Evolutionary conservation across 352 stramenopile genomes (phyloP).

Genomic region (Halophytophthora polymorphica): DNA sequence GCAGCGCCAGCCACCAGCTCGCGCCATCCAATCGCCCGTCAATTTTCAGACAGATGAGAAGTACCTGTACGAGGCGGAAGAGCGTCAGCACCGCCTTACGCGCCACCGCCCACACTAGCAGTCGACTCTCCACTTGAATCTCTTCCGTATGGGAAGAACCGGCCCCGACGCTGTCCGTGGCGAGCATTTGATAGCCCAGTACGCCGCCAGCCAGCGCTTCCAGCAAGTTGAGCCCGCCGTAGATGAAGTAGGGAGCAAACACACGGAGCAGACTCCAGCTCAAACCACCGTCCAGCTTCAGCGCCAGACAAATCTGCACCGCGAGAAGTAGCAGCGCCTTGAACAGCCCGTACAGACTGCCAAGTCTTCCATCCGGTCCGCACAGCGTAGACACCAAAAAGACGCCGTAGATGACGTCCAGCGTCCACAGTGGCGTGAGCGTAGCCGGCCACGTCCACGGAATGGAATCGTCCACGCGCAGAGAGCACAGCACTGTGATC

Average conservation of each 20-base stretch:
- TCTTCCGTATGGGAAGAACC: conserved; percentile 44
- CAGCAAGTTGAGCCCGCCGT: conserved; percentile 60
- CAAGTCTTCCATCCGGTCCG: conserved; percentile 21
- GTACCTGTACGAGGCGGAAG: conserved; percentile 42
- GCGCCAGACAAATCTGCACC: conserved; percentile 72
- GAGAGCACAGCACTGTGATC: conserved; percentile 50
- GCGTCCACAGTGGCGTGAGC: conserved; percentile 57
- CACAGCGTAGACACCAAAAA: conserved; percentile 25
- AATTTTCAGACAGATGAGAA: conserved; percentile 63
- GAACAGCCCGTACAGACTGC: conserved; percentile 54
- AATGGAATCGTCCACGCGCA: conserved; percentile 48
- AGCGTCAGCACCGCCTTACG: conserved; percentile 36
- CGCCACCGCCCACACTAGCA: conserved; percentile 34
- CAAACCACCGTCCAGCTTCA: conserved; percentile 67
- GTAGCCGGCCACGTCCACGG: conserved; percentile 54
- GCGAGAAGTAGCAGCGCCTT: conserved; percentile 65
- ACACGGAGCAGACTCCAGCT: conserved; percentile 55
- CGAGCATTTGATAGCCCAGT: conserved; percentile 54
- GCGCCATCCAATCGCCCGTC: conserved; percentile 40
- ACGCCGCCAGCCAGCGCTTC: conserved; percentile 48
- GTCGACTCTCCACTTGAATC: conserved; percentile 47
- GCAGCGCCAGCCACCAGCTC: conserved; percentile 74
- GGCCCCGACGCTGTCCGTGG: conserved; percentile 52
- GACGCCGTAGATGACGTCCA: conserved; percentile 46
- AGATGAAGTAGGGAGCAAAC: conserved; percentile 69